Evolutionary conservation across 106 monocot genomes (phyloP), one percentile per base, ranked within the genome.

Genomic region (Phalaenopsis aphrodite): DNA sequence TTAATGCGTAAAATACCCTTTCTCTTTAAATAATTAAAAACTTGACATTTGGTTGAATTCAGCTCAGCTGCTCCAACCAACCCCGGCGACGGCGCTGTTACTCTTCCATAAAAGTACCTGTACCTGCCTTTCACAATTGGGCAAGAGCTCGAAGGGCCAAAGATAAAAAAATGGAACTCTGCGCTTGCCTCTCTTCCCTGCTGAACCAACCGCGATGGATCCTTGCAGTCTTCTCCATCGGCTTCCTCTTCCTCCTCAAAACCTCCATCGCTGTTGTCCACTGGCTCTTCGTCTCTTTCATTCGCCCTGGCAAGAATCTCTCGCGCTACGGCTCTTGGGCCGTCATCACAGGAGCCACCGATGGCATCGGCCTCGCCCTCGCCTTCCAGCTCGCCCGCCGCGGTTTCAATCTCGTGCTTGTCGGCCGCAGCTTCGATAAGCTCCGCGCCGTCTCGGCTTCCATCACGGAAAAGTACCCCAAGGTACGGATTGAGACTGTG

Each of bases 281-380:
- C 49, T 96, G 91, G 89, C 11, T 90, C 83, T 93, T 82, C 86
- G 83, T 85, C 80, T 76, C 78, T 85, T 96, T 96, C 90, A 85
- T 96, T 84, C 88, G 93, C 68, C 88, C 88, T n/a, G 88, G 77
- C 17, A 93, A 91, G 81, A 73, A 88, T 72, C 88, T 94, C 74
- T 79, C 73, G 18, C 77, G 79, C 41, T 96, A 96, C 87, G 96
- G 96, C 82, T 82, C 87, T 24, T 96, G 90, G 90, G 93, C 91
- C 24, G 88, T 96, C 82, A 72, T 96, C 80, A 96, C 96, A 77
- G 96, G 93, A 56, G 76, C 91, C 47, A 94, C 91, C 14, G 96
- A 96, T 82, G 96, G 96, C 41, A 96, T 96, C 84, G 93, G 93
- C 74, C 85, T 46, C 64, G 84, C 87, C 73, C 83, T 96, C 82